Evolutionary conservation across 1,139 yeast genomes (phyloP).

Genomic region (Yamadazyma pseudoaaseri): DNA sequence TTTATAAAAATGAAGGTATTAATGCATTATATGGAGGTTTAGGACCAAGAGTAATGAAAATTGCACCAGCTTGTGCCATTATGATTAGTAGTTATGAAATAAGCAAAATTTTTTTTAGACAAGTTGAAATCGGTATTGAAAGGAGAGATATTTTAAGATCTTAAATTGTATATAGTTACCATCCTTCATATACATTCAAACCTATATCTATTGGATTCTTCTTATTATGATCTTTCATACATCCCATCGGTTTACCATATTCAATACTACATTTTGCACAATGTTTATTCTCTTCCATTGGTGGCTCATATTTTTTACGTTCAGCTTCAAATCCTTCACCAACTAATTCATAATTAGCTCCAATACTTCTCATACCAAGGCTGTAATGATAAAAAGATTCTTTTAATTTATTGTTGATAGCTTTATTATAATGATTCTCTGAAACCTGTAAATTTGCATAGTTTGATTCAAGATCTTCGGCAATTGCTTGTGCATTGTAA

Average conservation of each 20-base stretch:
- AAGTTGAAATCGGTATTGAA: neutral
- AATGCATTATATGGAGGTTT: constrained; percentile 81
- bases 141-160: neutral
- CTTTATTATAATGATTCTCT: constrained; percentile 47
- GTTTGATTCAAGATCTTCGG: constrained; percentile 51
- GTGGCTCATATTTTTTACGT: neutral
- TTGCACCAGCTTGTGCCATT: constrained; percentile 97
- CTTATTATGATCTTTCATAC: constrained; percentile 1
- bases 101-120: constrained; percentile 59
- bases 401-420: constrained; percentile 45
- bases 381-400: constrained; percentile 45
- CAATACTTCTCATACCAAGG: constrained; percentile 31
- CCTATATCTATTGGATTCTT: neutral
- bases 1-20: constrained; percentile 70
- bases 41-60: constrained; percentile 80
- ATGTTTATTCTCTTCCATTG: constrained; percentile 1
- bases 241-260: constrained; percentile 2
- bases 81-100: constrained; percentile 96
- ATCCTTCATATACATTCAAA: constrained; percentile 1
- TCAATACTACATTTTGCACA: constrained; percentile 8
- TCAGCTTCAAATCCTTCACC: constrained; percentile 13
- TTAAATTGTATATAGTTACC: neutral
- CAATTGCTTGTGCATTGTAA: constrained; percentile 33
- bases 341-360: constrained; percentile 23
- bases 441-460: constrained; percentile 49